These are phyloP conservation scores for Sporothrix pallida DNA, from an alignment of 2,329 filamentous ascomycete genomes.

Conservation along the genomic window DNA sequence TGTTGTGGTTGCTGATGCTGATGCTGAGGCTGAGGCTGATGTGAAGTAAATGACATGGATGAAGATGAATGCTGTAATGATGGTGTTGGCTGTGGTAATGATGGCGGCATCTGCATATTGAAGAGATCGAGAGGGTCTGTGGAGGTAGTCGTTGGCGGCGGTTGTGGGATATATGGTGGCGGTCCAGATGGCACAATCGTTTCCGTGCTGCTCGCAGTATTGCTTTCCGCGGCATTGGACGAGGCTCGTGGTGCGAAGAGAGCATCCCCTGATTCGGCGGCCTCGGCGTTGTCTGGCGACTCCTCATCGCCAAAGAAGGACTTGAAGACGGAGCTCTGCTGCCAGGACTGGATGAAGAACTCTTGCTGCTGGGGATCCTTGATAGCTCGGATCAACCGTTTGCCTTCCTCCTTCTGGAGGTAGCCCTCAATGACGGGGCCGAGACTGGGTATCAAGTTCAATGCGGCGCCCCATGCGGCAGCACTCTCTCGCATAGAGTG, in stretches of 20 bases:
- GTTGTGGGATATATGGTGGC: neutral
- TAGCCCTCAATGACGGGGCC: slow-evolving; percentile 48
- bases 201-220: neutral
- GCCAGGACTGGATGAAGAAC: slow-evolving; percentile 46
- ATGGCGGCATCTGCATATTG: slow-evolving; percentile 18
- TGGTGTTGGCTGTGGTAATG: slow-evolving; percentile 15
- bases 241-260: neutral
- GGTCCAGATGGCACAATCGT: neutral
- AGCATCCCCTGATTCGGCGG: neutral
- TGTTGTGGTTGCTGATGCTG: neutral
- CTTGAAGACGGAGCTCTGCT: slow-evolving; percentile 46
- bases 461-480: slow-evolving; percentile 48
- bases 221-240: neutral
- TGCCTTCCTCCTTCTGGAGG: slow-evolving; percentile 43
- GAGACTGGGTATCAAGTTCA: slow-evolving; percentile 47
- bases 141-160: neutral
- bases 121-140: slow-evolving; percentile 12
- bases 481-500: slow-evolving; percentile 50
- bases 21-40: slow-evolving; percentile 5
- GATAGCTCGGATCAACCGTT: slow-evolving; percentile 44
- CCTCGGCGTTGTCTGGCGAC: neutral
- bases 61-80: neutral
- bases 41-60: neutral
- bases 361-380: slow-evolving; percentile 48
- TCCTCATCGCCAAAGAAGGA: slow-evolving; percentile 45